Conservation (phyloP, 805 yeast species). For the Schwanniomyces vanrijiae region DNA sequence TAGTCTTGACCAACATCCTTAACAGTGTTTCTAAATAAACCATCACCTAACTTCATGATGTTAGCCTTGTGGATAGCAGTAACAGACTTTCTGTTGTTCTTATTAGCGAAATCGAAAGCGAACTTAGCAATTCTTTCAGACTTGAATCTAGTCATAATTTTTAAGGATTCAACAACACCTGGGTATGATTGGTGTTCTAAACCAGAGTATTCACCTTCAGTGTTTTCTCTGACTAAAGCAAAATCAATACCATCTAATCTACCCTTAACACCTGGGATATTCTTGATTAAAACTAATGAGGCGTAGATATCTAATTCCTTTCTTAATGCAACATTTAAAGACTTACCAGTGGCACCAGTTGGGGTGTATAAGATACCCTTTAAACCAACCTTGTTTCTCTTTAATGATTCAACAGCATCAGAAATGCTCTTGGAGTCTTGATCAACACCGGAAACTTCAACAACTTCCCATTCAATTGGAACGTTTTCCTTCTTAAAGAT, state of each 20-base stretch:
- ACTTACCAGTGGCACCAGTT: constrained; percentile 70
- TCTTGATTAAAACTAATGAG: constrained; percentile 88
- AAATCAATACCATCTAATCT: constrained; percentile 87
- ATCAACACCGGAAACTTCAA: constrained; percentile 47
- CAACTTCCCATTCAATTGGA: constrained; percentile 88
- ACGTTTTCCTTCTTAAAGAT: constrained; percentile 84
- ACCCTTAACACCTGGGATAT: constrained; percentile 90
- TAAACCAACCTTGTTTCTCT: constrained; percentile 95
- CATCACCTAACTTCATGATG: constrained; percentile 98
- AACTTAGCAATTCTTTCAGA: constrained; percentile 97
- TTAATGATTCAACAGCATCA: constrained; percentile 85
- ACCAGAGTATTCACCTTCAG: constrained; percentile 99
- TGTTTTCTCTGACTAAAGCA: constrained; percentile 96
- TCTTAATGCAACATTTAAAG: constrained; percentile 94
- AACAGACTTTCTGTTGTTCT: constrained; percentile 87
- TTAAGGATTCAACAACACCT: constrained; percentile 95
- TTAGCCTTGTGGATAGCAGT: constrained; percentile 99
- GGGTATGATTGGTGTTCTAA: constrained; percentile 96
- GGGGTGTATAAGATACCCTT: constrained; percentile 96
- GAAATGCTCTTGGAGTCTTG: constrained; percentile 67
- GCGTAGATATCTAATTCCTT: constrained; percentile 96
- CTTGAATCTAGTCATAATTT: constrained; percentile 91
- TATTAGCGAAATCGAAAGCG: constrained; percentile 93
- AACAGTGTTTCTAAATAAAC: constrained; percentile 92
- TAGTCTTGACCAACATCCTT: constrained; percentile 81